These are phyloP conservation scores for Fusarium foetens DNA, from an alignment of 2,329 filamentous ascomycete genomes.

Conservation along the genomic window DNA sequence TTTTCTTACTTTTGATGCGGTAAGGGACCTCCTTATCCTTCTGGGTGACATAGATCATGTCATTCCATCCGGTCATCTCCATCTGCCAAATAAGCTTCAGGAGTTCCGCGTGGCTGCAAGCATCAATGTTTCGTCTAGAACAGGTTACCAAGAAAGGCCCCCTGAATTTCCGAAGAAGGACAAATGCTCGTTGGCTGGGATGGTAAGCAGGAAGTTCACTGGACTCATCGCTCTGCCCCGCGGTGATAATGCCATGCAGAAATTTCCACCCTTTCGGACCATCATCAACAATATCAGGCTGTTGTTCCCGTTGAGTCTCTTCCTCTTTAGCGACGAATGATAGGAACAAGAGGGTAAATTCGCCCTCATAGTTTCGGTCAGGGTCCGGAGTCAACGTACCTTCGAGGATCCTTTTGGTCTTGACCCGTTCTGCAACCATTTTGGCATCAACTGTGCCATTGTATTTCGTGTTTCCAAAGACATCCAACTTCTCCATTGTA, in stretches of 20 bases:
- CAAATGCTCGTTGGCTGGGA: conserved; percentile 16
- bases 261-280: conserved; percentile 20
- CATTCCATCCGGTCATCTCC: conserved; percentile 36
- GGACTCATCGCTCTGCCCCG: not conserved
- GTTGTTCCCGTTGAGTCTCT: not conserved
- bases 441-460: not conserved
- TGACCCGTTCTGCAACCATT: conserved; percentile 5
- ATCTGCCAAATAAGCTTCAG: conserved; percentile 23
- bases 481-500: not conserved
- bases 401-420: conserved; percentile 12
- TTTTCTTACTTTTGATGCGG: not conserved
- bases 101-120: conserved; percentile 21
- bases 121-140: conserved; percentile 12
- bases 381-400: conserved; percentile 14
- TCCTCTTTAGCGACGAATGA: not conserved
- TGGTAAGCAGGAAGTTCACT: conserved; percentile 2
- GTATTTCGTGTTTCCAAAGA: not conserved
- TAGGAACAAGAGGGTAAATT: not conserved
- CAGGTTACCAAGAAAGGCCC: not conserved
- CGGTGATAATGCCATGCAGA: conserved; percentile 16
- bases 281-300: not conserved
- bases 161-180: not conserved
- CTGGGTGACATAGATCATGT: conserved; percentile 42
- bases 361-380: conserved; percentile 14
- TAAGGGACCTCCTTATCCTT: conserved; percentile 23